Evolutionary conservation across 306 rosid species (phyloP).

Genomic region (Cyamopsis tetragonoloba): DNA sequence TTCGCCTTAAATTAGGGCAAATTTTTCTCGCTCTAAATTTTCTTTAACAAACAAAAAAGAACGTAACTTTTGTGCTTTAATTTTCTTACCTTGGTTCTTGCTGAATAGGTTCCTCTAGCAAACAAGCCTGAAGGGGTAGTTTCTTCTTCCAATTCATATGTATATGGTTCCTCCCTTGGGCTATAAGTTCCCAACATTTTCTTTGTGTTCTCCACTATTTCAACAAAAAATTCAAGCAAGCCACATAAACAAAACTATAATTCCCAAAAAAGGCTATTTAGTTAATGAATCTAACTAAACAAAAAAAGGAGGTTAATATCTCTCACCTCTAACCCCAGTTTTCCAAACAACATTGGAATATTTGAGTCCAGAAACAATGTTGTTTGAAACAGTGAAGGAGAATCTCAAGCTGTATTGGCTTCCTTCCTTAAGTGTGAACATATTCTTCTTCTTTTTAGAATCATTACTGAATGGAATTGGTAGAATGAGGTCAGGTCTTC

Average conservation of each 20-base stretch:
- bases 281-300: constrained; percentile 11
- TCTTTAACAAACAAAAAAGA: no score
- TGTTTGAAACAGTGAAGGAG: constrained; percentile 56
- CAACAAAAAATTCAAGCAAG: constrained; percentile 22
- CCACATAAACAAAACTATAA: constrained; percentile 11
- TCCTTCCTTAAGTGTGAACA: constrained; percentile 73
- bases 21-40: no score
- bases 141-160: constrained; percentile 71
- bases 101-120: constrained; percentile 81
- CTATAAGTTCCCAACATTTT: constrained; percentile 86
- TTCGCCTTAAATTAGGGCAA: no score
- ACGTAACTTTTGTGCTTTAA: no score
- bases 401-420: constrained; percentile 54
- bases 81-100: constrained; percentile 66
- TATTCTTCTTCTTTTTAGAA: constrained; percentile 51
- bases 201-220: constrained; percentile 66
- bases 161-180: constrained; percentile 70
- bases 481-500: constrained; percentile 52
- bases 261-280: background rate
- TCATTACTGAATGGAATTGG: constrained; percentile 55
- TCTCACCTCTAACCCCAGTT: constrained; percentile 63
- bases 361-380: constrained; percentile 84
- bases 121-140: constrained; percentile 74
- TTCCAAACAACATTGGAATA: constrained; percentile 81
- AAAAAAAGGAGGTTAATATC: background rate